Base-by-base conservation (phyloP, 2,329 filamentous ascomycete genomes). In the Apiospora phragmitis region DNA sequence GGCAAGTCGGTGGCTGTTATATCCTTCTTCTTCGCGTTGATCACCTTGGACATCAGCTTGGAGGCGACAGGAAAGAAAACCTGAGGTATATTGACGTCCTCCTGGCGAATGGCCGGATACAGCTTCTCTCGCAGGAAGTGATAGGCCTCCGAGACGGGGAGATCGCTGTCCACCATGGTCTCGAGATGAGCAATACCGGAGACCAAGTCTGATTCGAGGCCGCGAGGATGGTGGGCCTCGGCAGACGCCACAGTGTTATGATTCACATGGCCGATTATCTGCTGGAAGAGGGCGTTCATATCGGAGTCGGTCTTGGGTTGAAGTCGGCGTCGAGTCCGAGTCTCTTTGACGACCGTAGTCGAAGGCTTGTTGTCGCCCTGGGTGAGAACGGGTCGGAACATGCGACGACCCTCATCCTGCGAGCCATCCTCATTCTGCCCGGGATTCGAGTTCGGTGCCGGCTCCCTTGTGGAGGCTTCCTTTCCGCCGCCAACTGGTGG, bases 1-100 rank as follows among this genome's bases (percentile, higher is more conserved):
- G 83, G 83, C 59, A 85, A 77, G 3, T 71, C 70, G 21, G 73
- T 68, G 3, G 75, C 74, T 14, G 75, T 72, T 45, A 80, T 79
- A 69, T 81, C 76, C 1, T 70, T 70, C 6, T 83, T 73, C 49
- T 76, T 78, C 12, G 76, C 71, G 6, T 68, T 69, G 35, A 77
- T 72, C 8, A 83, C 72, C 45, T 76, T 78, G 16, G 76, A 70
- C 72, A 84, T 72, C 21, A 84, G 70, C 38, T 73, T 71, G 14
- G 73, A 73, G 4, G 79, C 75, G 24, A 79, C 74, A 41, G 70
- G 75, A 32, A 74, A 73, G 69, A 82, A 80, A n/a, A 80, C 76
- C 51, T 74, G 71, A 18, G 81, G 79, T 24, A 81, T 71, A 18
- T 72, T 70, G 24, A 75, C 71, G 32, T 72, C 74, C 9, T 74